Base-by-base conservation (phyloP, 768 basidiomycete species). In the Chiua virens region DNA sequence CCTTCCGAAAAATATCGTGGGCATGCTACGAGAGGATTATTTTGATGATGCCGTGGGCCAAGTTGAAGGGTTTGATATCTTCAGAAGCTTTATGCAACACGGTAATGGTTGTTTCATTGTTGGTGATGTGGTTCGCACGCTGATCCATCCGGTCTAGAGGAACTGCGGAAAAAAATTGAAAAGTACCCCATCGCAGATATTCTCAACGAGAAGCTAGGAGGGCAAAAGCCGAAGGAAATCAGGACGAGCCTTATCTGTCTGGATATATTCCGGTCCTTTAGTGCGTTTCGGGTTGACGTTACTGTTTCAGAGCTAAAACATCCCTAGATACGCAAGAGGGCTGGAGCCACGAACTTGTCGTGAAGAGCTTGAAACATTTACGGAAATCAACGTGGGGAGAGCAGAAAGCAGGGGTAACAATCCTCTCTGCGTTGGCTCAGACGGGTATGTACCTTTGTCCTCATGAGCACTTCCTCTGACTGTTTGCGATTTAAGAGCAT, bases 51-150 rank as follows among this genome's bases (percentile, higher is more conserved):
- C 63, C 11, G 41, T 65, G 0, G 59, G 62, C 13, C 39, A 5
- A 20, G 45, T 59, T 0, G 63, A 64, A 41, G 62, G 62, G 11
- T 64, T 64, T 21, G 53, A 64, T 25, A 53, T 64, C 4, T 65
- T 64, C n/a, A 28, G 34, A 2, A 45, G 62, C 17, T 35, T 65
- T 3, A 59, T 64, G 54, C 42, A 45, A 39, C 22, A 59, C 4
- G 50, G 63, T 64, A 49, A 59, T 10, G 13, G 8, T 15, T 28
- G 18, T n/a, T 18, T 18, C 23, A 14, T 35, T 18, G 32, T 10
- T 15, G 38, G 30, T 2, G 14, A 23, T 44, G 20, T 25, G 7
- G 21, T 3, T 8, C 5, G 17, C 25, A 11, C 37, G 7, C 44
- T 64, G n/a, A 62, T 20, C 8, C 4, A 22, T 21, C 1, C 14